Conservation (phyloP, 2,329 filamentous ascomycete genomes). For the Xylariaceae sp. region DNA sequence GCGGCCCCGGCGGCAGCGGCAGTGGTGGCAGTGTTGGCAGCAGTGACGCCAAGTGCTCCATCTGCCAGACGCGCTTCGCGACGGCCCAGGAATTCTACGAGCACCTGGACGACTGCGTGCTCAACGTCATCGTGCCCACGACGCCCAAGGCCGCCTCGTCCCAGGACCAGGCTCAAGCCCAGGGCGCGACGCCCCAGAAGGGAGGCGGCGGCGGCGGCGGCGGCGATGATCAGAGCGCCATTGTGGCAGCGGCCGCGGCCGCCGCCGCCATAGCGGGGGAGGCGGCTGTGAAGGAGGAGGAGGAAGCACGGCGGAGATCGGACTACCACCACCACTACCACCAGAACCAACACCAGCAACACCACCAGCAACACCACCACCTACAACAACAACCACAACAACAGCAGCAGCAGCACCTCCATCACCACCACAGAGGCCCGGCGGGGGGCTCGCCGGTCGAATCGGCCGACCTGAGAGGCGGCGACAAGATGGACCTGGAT, state of each 20-base stretch:
- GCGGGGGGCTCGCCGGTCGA: conserved; percentile 6
- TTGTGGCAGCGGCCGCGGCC: too few species aligned
- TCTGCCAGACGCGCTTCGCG: conserved; percentile 70
- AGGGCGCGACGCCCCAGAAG: conserved; percentile 18
- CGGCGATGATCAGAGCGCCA: neutral
- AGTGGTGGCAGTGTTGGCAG: conserved; percentile 21
- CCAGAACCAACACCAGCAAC: too few species aligned
- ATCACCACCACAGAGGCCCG: too few species aligned
- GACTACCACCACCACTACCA: too few species aligned
- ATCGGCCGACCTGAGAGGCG: conserved; percentile 13
- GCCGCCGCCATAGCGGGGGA: too few species aligned
- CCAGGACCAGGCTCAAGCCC: conserved; percentile 18
- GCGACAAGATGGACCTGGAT: conserved; percentile 25
- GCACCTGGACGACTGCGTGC: conserved; percentile 67
- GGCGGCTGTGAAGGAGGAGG: too few species aligned
- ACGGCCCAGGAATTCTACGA: conserved; percentile 96
- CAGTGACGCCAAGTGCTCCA: conserved; percentile 79
- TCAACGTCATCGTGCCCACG: conserved; percentile 49
- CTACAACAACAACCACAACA: too few species aligned
- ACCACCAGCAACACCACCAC: too few species aligned
- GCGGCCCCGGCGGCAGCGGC: conserved; percentile 2
- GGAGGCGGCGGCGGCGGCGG: conserved; percentile 9
- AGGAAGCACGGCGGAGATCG: too few species aligned
- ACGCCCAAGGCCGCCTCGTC: conserved; percentile 27
- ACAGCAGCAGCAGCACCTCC: too few species aligned